A percentile compares a stretch with the other conserved stretches of the same genome.
phyloP scores from a whole-genome alignment of 345 rosid genomes.

The Hibiscus mutabilis region DNA sequence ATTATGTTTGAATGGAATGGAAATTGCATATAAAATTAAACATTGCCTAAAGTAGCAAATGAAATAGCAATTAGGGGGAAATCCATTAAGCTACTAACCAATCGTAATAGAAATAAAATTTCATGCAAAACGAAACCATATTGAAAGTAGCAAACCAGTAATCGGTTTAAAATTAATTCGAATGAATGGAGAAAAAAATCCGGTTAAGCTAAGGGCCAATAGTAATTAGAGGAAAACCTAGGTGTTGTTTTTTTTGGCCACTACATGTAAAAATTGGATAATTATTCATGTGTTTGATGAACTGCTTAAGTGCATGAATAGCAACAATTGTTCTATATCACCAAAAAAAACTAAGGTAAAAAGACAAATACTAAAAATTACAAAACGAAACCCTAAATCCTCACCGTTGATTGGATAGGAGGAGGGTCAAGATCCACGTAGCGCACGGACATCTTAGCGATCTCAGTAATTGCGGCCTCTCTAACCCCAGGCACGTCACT shows the following conservation, averaged over 20 bases:
- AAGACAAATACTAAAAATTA: neutral
- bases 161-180: neutral
- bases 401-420: constrained; percentile 53
- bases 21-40: constrained; percentile 1
- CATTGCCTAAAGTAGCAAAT: neutral
- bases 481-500: constrained; percentile 57
- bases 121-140: neutral
- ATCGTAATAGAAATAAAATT: neutral
- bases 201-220: neutral
- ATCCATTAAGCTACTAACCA: neutral
- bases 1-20: neutral
- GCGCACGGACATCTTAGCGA: constrained; percentile 70
- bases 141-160: neutral
- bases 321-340: neutral
- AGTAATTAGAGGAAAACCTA: neutral
- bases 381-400: constrained; percentile 13
- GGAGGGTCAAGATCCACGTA: constrained; percentile 49
- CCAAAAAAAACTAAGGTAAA: neutral
- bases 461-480: constrained; percentile 62
- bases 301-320: neutral
- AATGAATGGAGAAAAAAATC: neutral
- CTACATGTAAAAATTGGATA: neutral
- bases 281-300: neutral
- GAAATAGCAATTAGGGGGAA: neutral
- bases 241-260: neutral